A percentile compares a stretch with the other conserved stretches of the same genome.
Evolutionary conservation across 2,329 filamentous ascomycete genomes (phyloP).

Genomic region (Arthrobotrys sphaeroides): DNA sequence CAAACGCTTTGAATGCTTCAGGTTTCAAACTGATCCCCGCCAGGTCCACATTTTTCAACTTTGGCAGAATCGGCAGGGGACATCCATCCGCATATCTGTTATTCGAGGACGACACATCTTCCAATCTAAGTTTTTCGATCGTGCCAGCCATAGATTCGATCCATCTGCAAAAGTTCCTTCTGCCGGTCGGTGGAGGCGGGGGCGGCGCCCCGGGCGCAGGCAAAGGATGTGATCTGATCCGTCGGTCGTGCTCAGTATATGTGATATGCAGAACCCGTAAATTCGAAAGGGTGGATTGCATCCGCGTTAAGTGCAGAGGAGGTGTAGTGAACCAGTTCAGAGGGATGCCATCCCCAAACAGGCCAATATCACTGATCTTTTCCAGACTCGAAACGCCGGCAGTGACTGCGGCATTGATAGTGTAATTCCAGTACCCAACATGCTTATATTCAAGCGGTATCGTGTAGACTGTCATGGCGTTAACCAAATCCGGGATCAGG

Average conservation of each 20-base stretch:
- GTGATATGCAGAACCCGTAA: constrained; percentile 17
- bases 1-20: constrained; percentile 10
- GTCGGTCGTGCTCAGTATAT: constrained; percentile 12
- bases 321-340: constrained; percentile 33
- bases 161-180: constrained; percentile 35
- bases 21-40: constrained; percentile 22
- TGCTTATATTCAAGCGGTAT: constrained; percentile 39
- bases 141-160: constrained; percentile 17
- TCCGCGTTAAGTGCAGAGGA: background rate
- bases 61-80: constrained; percentile 16
- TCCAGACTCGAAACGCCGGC: constrained; percentile 15
- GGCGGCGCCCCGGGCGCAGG: background rate
- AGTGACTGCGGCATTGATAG: constrained; percentile 15
- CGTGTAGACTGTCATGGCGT: constrained; percentile 21
- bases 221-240: background rate
- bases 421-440: constrained; percentile 34
- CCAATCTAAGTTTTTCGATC: constrained; percentile 22
- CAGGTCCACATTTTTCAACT: constrained; percentile 13
- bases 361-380: constrained; percentile 30
- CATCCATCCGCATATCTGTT: constrained; percentile 25
- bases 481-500: constrained; percentile 11
- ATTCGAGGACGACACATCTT: constrained; percentile 18
- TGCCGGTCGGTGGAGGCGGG: background rate
- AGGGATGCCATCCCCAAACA: constrained; percentile 26
- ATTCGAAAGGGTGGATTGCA: constrained; percentile 14